These are phyloP conservation scores for Pharnaceum exiguum DNA, from an alignment of 148 eudicot genomes.

Conservation along the genomic window DNA sequence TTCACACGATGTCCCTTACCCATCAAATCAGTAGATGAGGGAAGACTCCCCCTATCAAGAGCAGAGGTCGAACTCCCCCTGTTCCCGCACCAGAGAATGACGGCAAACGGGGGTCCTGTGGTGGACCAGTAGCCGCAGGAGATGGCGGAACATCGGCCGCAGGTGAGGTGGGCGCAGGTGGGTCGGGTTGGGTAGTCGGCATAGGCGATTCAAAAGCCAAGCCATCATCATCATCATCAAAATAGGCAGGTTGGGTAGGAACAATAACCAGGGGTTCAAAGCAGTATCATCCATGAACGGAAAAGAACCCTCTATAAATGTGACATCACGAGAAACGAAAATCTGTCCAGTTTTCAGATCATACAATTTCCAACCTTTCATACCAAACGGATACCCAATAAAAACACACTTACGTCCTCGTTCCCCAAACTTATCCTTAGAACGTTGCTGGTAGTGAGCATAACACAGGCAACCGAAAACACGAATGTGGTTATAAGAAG, in stretches of 20 bases:
- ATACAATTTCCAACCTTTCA: not conserved
- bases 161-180: no score
- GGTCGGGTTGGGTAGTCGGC: no score
- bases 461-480: slow-evolving; percentile 6
- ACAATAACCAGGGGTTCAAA: no score
- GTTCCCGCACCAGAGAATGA: no score
- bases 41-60: not conserved
- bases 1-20: not conserved
- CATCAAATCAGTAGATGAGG: not conserved
- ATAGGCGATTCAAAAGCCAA: no score
- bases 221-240: not conserved
- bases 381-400: not conserved
- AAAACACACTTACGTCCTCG: not conserved
- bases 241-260: not conserved
- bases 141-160: no score
- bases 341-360: not conserved
- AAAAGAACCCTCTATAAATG: not conserved
- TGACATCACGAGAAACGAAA: not conserved
- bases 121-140: no score
- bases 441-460: not conserved
- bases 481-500: not conserved
- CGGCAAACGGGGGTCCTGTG: no score
- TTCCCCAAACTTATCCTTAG: not conserved
- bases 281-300: not conserved
- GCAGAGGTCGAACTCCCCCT: no score